Evolutionary conservation across 1,284 basidiomycete genomes (phyloP).

Genomic region (Ceratobasidium sp.): DNA sequence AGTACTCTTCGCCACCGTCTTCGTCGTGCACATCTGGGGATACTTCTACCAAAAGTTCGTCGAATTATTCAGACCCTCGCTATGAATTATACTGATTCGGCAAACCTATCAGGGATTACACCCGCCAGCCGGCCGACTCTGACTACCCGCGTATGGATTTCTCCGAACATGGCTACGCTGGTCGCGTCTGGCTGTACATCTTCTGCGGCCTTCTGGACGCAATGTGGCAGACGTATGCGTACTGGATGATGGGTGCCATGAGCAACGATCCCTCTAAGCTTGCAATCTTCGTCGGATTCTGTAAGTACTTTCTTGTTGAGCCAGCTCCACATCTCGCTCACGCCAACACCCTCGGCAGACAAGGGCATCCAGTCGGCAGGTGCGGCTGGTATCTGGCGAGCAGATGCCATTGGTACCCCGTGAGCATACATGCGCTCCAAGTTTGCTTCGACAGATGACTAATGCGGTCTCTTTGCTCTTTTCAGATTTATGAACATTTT

Average conservation of each 20-base stretch:
- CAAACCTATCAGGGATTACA: conserved; percentile 66
- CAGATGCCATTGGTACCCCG: conserved; percentile 64
- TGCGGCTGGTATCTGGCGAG: conserved; percentile 67
- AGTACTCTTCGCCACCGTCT: conserved; percentile 71
- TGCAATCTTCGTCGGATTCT: conserved; percentile 69
- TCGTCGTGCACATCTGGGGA: conserved; percentile 75
- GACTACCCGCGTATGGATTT: conserved; percentile 66
- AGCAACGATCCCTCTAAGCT: conserved; percentile 70
- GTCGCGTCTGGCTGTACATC: conserved; percentile 71
- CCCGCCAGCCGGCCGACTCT: conserved; percentile 60
- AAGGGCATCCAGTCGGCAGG: conserved; percentile 71
- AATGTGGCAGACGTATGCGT: conserved; percentile 71
- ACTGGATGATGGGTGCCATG: conserved; percentile 73
- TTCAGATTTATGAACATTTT: conserved; percentile 68
- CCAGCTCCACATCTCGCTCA: conserved; percentile 7
- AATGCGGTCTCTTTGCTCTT: not conserved
- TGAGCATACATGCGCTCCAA: conserved; percentile 49
- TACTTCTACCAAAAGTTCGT: conserved; percentile 77
- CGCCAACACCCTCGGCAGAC: conserved; percentile 55
- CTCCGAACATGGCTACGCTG: conserved; percentile 65
- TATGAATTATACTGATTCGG: conserved; percentile 5
- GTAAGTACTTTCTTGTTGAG: conserved; percentile 54
- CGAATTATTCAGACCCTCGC: not conserved
- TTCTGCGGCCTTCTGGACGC: conserved; percentile 69
- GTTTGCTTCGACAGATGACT: conserved; percentile 5